Evolutionary conservation across 371 early-diverging fungal genomes (phyloP).

Genomic region (Syncephalastrum contaminatum): DNA sequence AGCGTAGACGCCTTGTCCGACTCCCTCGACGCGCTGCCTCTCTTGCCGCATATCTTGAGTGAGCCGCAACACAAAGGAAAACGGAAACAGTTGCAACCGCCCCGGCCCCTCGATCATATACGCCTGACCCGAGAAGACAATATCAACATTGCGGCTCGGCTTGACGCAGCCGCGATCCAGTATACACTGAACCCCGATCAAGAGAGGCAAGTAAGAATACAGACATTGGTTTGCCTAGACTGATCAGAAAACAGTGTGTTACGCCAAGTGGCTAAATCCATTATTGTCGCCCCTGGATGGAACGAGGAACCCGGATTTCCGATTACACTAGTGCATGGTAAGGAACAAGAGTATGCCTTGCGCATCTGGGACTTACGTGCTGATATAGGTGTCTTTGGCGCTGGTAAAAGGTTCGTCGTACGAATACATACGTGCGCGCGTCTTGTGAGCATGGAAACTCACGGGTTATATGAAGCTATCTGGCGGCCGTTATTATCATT

Average conservation of each 20-base stretch:
- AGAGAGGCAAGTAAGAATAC: constrained; percentile 20
- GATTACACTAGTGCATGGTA: constrained; percentile 55
- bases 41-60: constrained; percentile 48
- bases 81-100: constrained; percentile 4
- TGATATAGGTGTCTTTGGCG: constrained; percentile 67
- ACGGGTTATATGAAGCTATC: constrained; percentile 46
- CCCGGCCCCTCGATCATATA: constrained; percentile 26
- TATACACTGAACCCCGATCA: constrained; percentile 71
- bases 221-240: no score
- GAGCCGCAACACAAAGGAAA: constrained; percentile 11
- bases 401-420: constrained; percentile 67
- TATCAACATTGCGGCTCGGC: constrained; percentile 41
- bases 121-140: constrained; percentile 40
- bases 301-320: constrained; percentile 37
- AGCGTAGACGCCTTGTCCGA: constrained; percentile 54
- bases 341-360: neutral
- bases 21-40: constrained; percentile 39
- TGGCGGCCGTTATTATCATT: constrained; percentile 77
- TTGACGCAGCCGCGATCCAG: constrained; percentile 31
- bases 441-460: neutral
- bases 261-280: constrained; percentile 52
- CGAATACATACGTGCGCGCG: neutral
- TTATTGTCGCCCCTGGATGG: constrained; percentile 49
- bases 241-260: constrained; percentile 40
- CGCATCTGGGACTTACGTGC: neutral